Conservation (phyloP, 768 basidiomycete genomes). For the Lactifluus volemus region DNA sequence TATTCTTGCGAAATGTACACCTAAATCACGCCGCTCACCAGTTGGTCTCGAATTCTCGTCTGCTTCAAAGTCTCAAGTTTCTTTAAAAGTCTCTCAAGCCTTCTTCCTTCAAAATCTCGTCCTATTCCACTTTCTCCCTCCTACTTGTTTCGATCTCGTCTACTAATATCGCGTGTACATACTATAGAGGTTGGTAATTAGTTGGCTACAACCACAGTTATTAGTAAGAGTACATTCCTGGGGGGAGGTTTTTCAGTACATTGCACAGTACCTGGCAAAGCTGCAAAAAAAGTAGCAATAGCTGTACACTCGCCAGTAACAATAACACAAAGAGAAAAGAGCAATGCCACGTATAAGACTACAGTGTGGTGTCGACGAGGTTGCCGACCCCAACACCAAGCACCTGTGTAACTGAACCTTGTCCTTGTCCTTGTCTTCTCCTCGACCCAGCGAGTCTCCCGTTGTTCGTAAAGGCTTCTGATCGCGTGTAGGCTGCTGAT, state of each 20-base stretch:
- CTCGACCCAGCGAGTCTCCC: slow-evolving; percentile 61
- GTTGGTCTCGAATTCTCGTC: no score
- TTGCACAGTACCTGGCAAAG: not conserved
- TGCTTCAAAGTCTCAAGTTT: no score
- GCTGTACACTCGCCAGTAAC: not conserved
- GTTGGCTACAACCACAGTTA: not conserved
- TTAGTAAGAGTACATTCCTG: slow-evolving; percentile 4
- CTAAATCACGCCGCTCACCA: no score
- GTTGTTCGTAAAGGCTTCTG: slow-evolving; percentile 55
- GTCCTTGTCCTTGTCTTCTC: slow-evolving; percentile 69
- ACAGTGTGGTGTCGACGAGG: slow-evolving; percentile 7
- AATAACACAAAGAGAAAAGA: not conserved
- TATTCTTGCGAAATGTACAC: no score
- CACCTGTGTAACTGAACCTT: slow-evolving; percentile 56
- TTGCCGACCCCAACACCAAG: slow-evolving; percentile 29
- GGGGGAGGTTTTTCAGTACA: not conserved
- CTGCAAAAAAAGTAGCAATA: not conserved
- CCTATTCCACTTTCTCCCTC: no score
- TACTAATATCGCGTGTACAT: not conserved
- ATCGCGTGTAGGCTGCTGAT: slow-evolving; percentile 57
- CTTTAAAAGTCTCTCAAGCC: no score
- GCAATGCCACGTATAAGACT: not conserved
- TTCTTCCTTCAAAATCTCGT: no score
- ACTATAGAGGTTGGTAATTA: not conserved
- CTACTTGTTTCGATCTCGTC: no score